phyloP scores from a whole-genome alignment of 345 rosid species.

The Hirschfeldia incana region DNA sequence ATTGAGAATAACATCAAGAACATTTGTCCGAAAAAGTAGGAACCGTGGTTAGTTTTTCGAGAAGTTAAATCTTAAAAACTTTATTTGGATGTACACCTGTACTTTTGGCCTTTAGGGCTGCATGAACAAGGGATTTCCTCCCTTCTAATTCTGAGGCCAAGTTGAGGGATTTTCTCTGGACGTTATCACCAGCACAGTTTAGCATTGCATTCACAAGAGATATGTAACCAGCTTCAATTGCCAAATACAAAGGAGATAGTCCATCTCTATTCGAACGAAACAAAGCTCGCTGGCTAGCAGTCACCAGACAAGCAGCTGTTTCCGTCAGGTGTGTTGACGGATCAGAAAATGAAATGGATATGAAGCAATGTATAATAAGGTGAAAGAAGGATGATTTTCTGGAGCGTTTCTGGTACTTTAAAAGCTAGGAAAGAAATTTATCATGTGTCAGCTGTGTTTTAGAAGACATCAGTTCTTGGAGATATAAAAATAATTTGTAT shows the following conservation, averaged over 20 bases:
- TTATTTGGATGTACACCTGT: background rate
- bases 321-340: background rate
- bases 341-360: no score
- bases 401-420: no score
- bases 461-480: no score
- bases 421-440: no score
- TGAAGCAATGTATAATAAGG: no score
- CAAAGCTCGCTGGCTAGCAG: background rate
- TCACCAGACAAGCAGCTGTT: background rate
- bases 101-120: background rate
- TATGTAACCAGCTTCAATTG: background rate
- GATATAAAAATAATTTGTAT: no score
- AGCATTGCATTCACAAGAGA: constrained; percentile 8
- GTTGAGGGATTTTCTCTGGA: background rate
- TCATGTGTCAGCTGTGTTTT: no score
- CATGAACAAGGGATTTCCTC: constrained; percentile 3
- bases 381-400: no score
- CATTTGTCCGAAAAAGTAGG: background rate
- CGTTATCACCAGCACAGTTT: background rate
- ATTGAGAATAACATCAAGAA: background rate
- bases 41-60: background rate
- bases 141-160: background rate
- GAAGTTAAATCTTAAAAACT: background rate
- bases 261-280: background rate
- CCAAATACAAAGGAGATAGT: constrained; percentile 26